These are phyloP conservation scores for Sugiyamaella floridensis DNA, from an alignment of 805 yeast genomes.

Conservation along the genomic window DNA sequence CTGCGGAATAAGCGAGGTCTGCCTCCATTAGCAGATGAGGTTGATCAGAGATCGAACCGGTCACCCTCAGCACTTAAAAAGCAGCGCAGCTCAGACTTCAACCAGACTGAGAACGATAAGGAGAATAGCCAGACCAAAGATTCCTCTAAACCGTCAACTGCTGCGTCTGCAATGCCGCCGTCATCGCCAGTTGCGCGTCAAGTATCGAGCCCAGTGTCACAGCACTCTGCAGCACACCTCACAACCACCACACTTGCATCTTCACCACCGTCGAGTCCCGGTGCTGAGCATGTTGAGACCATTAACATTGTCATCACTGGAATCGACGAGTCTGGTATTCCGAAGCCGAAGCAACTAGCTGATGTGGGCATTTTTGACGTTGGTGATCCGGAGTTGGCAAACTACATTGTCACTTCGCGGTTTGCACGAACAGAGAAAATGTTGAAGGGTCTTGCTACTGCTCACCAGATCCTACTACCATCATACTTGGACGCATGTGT, in stretches of 20 bases:
- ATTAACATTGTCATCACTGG: conserved; percentile 24
- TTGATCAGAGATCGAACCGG: conserved; percentile 26
- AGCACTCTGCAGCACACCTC: background rate
- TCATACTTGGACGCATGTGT: conserved; percentile 24
- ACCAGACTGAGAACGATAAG: background rate
- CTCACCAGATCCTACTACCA: conserved; percentile 24
- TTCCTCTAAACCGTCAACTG: background rate
- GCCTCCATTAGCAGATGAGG: conserved; percentile 38
- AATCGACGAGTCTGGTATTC: conserved; percentile 19
- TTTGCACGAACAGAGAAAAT: conserved; percentile 85
- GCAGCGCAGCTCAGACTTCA: conserved; percentile 3
- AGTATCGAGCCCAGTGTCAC: background rate
- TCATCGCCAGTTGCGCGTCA: background rate
- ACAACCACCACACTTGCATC: background rate
- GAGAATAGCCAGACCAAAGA: background rate
- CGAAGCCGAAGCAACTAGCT: conserved; percentile 18
- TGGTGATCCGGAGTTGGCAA: conserved; percentile 35
- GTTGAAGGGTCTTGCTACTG: conserved; percentile 56
- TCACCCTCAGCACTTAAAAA: background rate
- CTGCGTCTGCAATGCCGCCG: conserved; percentile 1
- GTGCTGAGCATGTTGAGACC: conserved; percentile 8
- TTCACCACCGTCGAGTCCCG: background rate
- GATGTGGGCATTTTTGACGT: conserved; percentile 53
- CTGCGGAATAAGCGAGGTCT: conserved; percentile 35
- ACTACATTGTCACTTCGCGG: conserved; percentile 62